Evolutionary conservation across 768 basidiomycete genomes (phyloP), one percentile per base, ranked within the genome.

Genomic region (Suillus sp.): DNA sequence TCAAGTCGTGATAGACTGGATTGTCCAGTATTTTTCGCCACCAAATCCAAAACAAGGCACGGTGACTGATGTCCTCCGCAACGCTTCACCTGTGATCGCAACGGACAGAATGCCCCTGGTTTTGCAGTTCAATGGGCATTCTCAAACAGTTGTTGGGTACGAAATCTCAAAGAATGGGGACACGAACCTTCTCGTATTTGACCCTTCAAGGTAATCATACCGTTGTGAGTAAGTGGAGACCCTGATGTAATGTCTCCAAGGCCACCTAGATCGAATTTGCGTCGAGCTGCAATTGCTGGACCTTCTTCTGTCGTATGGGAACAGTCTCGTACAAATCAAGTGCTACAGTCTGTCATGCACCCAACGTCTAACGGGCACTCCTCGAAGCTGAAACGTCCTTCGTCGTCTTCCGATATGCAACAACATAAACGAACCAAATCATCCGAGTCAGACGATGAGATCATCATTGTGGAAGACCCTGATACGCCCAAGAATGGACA

Each of bases 91-190:
- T 4, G 80, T 95, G 9, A 67, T 79, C 11, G 72, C 79, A 32
- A 89, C 91, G 0, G 74, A 84, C 25, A 86, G 83, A 68, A 88
- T 93, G 84, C 95, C 95, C 10, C 70, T 97, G 35, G 88, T 96
- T 48, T 78, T 96, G 57, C 89, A 96, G 78, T 87, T 92, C 69
- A 73, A 81, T 8, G 93, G 93, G 0, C 95, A 97, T 77, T 97
- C 95, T n/a, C 77, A 91, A 30, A 89, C 90, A 4, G 86, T 97
- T 14, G 82, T 97, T 3, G 95, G 95, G 1, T 95, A 90, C 68
- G 93, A 96, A 73, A 75, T 88, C 43, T 80, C 78, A 60, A 84
- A 81, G 67, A 78, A 78, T 18, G 88, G 86, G 8, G 74, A 78
- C 14, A 79, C 84, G 43, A 88, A 85, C 66, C 80, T 97, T 10